Evolutionary conservation across 192 early-diverging fungal species (phyloP).

Genomic region (Backusella circina): DNA sequence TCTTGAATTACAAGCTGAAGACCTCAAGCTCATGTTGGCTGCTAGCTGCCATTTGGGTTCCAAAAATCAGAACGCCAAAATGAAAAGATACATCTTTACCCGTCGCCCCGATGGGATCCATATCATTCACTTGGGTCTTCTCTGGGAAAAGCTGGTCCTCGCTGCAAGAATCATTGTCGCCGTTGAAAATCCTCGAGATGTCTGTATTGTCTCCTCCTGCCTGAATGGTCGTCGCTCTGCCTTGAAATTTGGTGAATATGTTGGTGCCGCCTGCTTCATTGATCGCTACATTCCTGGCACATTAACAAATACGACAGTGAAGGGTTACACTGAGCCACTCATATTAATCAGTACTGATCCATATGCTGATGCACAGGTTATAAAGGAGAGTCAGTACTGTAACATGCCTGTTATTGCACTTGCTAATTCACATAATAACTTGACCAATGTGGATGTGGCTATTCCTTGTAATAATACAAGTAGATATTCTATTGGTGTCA

Average conservation of each 20-base stretch:
- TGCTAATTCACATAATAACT: not conserved
- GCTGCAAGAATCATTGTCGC: not conserved
- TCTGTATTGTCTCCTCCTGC: not conserved
- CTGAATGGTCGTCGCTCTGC: not conserved
- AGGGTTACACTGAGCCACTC: not conserved
- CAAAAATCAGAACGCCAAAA: not conserved
- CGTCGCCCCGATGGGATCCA: not conserved
- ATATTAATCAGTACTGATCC: not conserved
- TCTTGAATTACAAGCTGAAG: not conserved
- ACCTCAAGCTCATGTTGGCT: not conserved
- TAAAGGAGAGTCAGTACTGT: not conserved
- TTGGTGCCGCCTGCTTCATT: not conserved
- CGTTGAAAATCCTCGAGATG: not conserved
- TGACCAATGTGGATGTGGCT: not conserved
- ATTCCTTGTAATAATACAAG: not conserved
- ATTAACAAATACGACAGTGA: not conserved
- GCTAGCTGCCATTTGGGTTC: not conserved
- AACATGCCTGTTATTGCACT: not conserved
- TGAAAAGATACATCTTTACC: not conserved
- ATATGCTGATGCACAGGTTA: not conserved
- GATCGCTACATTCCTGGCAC: not conserved
- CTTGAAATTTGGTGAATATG: not conserved
- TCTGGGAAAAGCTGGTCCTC: not conserved
- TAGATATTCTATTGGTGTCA: not conserved
- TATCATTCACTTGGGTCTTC: not conserved